Evolutionary conservation across 2,329 filamentous ascomycete species (phyloP).

Genomic region (Chrysoporthe cubensis): DNA sequence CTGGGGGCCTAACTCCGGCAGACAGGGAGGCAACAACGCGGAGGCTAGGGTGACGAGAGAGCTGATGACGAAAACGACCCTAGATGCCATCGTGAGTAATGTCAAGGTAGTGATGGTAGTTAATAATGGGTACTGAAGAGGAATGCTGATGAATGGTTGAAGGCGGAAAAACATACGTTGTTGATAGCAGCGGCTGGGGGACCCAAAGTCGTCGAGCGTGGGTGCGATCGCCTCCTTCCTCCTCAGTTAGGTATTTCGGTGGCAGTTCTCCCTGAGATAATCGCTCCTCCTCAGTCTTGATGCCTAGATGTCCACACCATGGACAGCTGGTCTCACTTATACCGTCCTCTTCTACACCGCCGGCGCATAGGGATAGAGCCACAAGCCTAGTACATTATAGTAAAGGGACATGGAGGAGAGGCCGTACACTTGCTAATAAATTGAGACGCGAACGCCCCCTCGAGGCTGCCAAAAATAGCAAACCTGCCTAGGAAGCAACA

Average conservation of each 20-base stretch:
- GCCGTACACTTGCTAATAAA: too few relatives aligned
- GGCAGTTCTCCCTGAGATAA: neutral
- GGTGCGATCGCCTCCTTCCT: neutral
- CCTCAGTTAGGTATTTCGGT: neutral
- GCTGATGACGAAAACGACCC: neutral
- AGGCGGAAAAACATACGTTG: neutral
- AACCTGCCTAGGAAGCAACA: too few relatives aligned
- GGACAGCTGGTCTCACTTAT: neutral
- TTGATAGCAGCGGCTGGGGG: neutral
- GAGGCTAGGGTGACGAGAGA: neutral
- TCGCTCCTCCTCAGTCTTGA: neutral
- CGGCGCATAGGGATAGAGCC: neutral
- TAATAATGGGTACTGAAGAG: neutral
- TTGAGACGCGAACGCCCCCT: too few relatives aligned
- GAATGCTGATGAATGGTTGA: neutral
- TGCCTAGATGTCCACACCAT: too few relatives aligned
- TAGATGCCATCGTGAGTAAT: neutral
- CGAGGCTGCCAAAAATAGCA: too few relatives aligned
- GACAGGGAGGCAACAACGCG: slow-evolving; percentile 14
- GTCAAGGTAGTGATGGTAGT: neutral
- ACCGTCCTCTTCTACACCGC: neutral
- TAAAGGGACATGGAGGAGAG: neutral
- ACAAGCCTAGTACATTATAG: neutral
- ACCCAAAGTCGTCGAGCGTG: neutral
- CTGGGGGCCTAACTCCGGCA: slow-evolving; percentile 5